Evolutionary conservation across 2,329 filamentous ascomycete genomes (phyloP), one percentile per base, ranked within the genome.

Genomic region (Trichoderma gracile): DNA sequence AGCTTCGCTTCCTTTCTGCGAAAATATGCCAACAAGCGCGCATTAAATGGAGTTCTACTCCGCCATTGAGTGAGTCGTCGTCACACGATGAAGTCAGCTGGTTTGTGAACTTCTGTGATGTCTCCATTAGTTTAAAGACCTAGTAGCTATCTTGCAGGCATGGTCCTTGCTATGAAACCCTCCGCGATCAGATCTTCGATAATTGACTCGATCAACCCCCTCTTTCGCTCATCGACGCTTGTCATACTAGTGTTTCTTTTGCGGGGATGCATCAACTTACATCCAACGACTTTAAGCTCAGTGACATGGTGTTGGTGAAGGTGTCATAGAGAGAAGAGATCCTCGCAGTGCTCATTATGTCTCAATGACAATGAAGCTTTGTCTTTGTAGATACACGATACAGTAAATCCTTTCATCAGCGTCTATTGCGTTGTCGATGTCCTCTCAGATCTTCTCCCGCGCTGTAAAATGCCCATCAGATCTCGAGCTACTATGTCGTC

Each of bases 71-170:
- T 50, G 46, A 52, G 38, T 45, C 53, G 14, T 52, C 38, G 38
- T 46, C 61, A 64, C 45, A 54, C 45, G 61, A 27, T 45, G 17
- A 17, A 40, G 54, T 64, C 53, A 64, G 38, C 60, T 55, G 60
- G 60, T 21, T 43, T n/a, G 9, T 10, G 33, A 47, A 17, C 3
- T n/a, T 23, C 60, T 43, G 17, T 38, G 27, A 17, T 54, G 8
- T 14, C 33, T 14, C 33, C 33, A 38, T 38, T 14, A 10, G n/a
- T n/a, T n/a, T 38, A 38, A 8, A 14, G 10, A 2, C 10, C 17
- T 52, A n/a, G 1, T 52, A 30, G 47, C 33, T 15, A 40, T 45
- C 40, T 14, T 38, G 15, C 45, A 46, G 47, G n/a, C 49, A 30
- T 55, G 42, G 50, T 49, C 30, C 42, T 25, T 49, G 58, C 47